Base-by-base conservation (phyloP, 805 yeast species). In the Yamadazyma sp. region DNA sequence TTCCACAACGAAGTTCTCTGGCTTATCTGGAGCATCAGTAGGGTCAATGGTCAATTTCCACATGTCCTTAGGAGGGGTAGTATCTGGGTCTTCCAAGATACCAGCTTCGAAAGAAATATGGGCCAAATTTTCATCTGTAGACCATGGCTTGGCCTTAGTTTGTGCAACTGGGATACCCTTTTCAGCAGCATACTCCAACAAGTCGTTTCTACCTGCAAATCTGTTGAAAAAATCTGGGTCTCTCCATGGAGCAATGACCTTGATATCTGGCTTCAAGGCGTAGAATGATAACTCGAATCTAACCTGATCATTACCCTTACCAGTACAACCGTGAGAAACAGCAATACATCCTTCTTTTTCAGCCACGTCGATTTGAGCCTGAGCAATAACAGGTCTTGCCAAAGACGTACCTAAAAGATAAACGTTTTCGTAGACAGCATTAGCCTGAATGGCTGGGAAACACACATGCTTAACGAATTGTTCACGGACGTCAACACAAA, bases 21-120 rank as follows among this genome's bases (percentile, higher is more conserved):
- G 98, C 35, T 71, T 71, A 46, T 86, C 81, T 57, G 99, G 99
- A 40, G 99, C 98, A 59, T 91, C 97, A 27, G 71, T 61, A 55
- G 99, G 98, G 68, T 91, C 99, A 44, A 84, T 87, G 28, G 96
- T 93, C 63, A 93, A 80, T 73, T 93, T 93, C 99, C 99, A 93
- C 99, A 93, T 93, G 67, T 93, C 99, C 75, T 90, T 91, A 70
- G 99, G 99, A 49, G 99, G 99, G 37, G 99, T 93, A 54, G 91
- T 82, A 67, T 93, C 86, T 60, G 99, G 99, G 71, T 93, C 96
- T 73, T 93, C 99, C 59, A 93, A 80, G 53, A 93, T 93, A 70
- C 99, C 99, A 48, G 99, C 99, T 76, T 93, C 99, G 65, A 86
- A 93, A 26, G 98, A 91, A 65, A 93, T 93, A 70, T 93, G 99